Base-by-base conservation (phyloP, 768 basidiomycete genomes). In the Mycena latifolia region DNA sequence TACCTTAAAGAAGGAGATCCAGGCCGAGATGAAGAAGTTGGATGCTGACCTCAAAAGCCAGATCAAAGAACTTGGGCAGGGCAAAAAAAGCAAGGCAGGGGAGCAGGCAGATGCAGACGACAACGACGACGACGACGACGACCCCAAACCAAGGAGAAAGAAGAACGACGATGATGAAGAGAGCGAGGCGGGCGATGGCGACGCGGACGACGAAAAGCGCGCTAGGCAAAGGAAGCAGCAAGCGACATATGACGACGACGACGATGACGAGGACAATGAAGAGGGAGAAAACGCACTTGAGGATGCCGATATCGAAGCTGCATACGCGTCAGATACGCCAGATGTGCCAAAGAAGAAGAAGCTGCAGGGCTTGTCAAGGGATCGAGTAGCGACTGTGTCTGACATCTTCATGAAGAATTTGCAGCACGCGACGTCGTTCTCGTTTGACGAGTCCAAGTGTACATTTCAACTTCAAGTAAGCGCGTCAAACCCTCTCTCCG, bases 391-490 rank as follows among this genome's bases (percentile, higher is more conserved):
- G 46, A 74, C 67, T 39, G 83, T 87, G 3, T 81, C 85, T 31
- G 78, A 85, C 28, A 65, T 76, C 11, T 94, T 95, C 76, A 79
- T 86, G 67, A 74, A 79, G 4, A 85, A 85, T 64, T 81, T 94
- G 56, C 83, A 84, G 45, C 88, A 86, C 66, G 91, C 93, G 15
- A 90, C 88, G 15, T 81, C 84, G n/a, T 95, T 96, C 79, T 78
- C 79, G 55, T 96, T 94, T 78, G 85, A 86, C 55, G 82, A 85
- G 52, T 80, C 81, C 7, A 82, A 83, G 45, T 95, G 94, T 75
- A 88, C 85, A 48, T 93, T 99, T 75, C 87, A 90, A 63, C 86
- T 99, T 18, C 89, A 95, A 83, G 97, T 96, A 73, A 71, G 90
- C 78, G 25, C 22, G n/a, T 54, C 58, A 24, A 57, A 24, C 15